Evolutionary conservation across 192 early-diverging fungal genomes (phyloP).

Genomic region (Gamsiella multidivaricata): DNA sequence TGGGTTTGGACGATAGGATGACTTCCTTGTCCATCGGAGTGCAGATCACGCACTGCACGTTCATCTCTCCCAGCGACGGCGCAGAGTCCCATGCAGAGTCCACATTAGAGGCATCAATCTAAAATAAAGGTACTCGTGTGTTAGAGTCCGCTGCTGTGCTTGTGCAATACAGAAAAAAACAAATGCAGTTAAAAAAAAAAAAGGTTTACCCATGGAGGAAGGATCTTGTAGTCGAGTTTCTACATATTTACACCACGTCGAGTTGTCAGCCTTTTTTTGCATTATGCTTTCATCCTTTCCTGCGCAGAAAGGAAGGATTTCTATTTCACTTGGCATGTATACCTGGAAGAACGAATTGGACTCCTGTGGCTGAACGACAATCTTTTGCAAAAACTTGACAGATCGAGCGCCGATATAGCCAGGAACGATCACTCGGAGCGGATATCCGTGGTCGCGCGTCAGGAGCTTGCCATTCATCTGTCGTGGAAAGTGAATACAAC

Average conservation of each 20-base stretch:
- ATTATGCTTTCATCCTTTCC: too few relatives aligned
- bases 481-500: not conserved
- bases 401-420: slow-evolving; percentile 92
- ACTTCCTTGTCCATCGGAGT: slow-evolving; percentile 69
- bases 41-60: slow-evolving; percentile 85
- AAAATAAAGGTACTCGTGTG: not conserved
- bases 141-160: not conserved
- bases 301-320: too few relatives aligned
- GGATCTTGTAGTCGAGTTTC: slow-evolving; percentile 54
- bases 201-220: slow-evolving; percentile 23
- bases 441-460: slow-evolving; percentile 87
- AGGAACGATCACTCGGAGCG: slow-evolving; percentile 88
- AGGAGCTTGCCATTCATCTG: slow-evolving; percentile 82
- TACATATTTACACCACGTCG: not conserved
- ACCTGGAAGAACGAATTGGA: slow-evolving; percentile 79
- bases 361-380: slow-evolving; percentile 76
- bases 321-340: too few relatives aligned
- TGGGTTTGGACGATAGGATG: slow-evolving; percentile 41
- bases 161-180: not conserved
- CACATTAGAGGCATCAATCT: slow-evolving; percentile 36
- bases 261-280: too few relatives aligned
- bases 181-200: slow-evolving; percentile 13
- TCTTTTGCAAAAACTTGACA: slow-evolving; percentile 87
- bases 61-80: slow-evolving; percentile 73
- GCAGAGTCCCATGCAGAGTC: slow-evolving; percentile 67